These are phyloP conservation scores for Hypoxylon trugodes DNA, from an alignment of 495 filamentous ascomycete species.

Conservation along the genomic window DNA sequence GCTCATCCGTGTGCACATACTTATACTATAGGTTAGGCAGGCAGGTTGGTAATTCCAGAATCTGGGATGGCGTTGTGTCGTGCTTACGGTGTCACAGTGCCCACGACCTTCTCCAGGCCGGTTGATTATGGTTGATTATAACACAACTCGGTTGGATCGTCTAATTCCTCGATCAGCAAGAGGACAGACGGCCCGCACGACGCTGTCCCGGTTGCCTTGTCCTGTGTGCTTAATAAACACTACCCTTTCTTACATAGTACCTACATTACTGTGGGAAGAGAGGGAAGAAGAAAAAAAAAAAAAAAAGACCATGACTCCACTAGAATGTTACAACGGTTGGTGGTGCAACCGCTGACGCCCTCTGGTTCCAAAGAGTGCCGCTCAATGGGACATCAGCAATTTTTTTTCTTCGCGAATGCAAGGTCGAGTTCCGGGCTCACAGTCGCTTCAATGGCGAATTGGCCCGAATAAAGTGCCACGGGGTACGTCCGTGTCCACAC, in stretches of 20 bases:
- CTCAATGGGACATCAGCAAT: slow-evolving; percentile 35
- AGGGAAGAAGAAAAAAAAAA: slow-evolving; percentile 5
- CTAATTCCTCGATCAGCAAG: slow-evolving; percentile 18
- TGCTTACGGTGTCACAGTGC: slow-evolving; percentile 40
- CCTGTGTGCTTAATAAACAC: slow-evolving; percentile 31
- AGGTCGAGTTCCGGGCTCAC: slow-evolving; percentile 40
- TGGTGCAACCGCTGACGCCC: slow-evolving; percentile 41
- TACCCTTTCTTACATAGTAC: not conserved
- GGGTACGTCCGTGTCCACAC: slow-evolving; percentile 36
- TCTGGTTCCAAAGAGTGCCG: slow-evolving; percentile 37
- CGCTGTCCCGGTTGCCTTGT: slow-evolving; percentile 25
- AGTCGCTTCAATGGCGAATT: slow-evolving; percentile 37
- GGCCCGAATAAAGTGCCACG: slow-evolving; percentile 40
- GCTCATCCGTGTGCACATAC: slow-evolving; percentile 34
- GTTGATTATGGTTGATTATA: slow-evolving; percentile 34
- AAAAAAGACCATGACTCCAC: slow-evolving; percentile 33
- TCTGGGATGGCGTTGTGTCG: slow-evolving; percentile 42
- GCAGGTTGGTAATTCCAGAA: too few species aligned
- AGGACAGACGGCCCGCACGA: slow-evolving; percentile 27
- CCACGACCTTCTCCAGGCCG: slow-evolving; percentile 28
- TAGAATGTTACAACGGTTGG: slow-evolving; percentile 39
- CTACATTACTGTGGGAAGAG: not conserved
- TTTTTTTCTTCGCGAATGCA: slow-evolving; percentile 36
- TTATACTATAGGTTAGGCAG: too few species aligned
- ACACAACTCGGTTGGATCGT: slow-evolving; percentile 33